Base-by-base conservation (phyloP, 768 basidiomycete genomes). In the Naganishia vishniacii region DNA sequence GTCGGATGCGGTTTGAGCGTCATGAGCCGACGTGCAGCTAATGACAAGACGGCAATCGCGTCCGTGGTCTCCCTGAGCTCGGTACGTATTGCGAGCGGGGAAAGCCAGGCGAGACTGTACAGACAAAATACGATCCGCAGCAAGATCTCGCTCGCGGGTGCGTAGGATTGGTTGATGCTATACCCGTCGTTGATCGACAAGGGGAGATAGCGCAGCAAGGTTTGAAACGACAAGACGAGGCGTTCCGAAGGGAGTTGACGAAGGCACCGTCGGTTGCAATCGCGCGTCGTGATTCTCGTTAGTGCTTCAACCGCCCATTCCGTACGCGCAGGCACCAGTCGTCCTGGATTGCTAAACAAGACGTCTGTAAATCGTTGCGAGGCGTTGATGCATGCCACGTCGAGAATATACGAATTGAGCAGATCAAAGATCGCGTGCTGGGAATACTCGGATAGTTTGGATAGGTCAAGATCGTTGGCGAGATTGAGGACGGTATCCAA, bases 261-360 rank as follows among this genome's bases (percentile, higher is more conserved):
- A 53, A 95, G 80, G 31, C 86, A 78, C 68, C 85, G 83, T 26
- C 94, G 86, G 73, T 91, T 94, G 32, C 80, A 78, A 77, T 98
- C 94, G 18, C 80, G 78, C 51, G 88, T 86, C 34, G 85, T 83
- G 62, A 95, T 78, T 42, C 85, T 84, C n/a, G 88, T 86, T 71
- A 92, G 88, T 2, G 85, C 84, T 65, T 94, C 89, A 58, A 97
- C 80, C n/a, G 90, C 89, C 32, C 84, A 78, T 69, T 92, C 89
- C 8, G 84, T 81, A 40, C 86, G 79, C 26, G 81, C 75, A 20
- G 67, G 72, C 0, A 87, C 84, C 11, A 37, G 9, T 77, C 71
- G 5, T 84, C 84, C 44, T 29, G 25, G 6, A 66, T 46, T 12
- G 29, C 26, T 8, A 26, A 26, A 34, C 48, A 51, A 59, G 58